Evolutionary conservation across 306 rosid genomes (phyloP), one percentile per base, ranked within the genome.

Genomic region (Crotalaria pallida): DNA sequence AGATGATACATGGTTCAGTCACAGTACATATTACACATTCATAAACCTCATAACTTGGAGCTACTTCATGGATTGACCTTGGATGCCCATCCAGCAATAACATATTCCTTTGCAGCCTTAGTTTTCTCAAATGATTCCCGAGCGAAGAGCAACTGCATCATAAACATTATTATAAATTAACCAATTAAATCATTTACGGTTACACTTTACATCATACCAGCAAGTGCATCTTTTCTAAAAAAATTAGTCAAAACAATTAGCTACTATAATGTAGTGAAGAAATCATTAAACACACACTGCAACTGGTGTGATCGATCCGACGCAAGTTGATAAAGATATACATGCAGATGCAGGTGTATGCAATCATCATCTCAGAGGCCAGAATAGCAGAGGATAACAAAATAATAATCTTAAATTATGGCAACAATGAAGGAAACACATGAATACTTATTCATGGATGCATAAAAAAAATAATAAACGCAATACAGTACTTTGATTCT

Each of bases 51-150:
- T 50, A 72, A 17, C 38, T 76, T 73, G 17, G 53, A 77, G 75
- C 71, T 55, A 49, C 60, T 84, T 88, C 89, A 89, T 51, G 96
- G 77, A 80, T 91, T 89, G 53, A 95, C 96, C 81, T 95, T 95
- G 3, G 90, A 87, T 38, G 56, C 83, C 99, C 99, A 94, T 71
- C 97, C 97, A 6, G 99, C 96, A 69, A 91, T 84, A 2, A 95
- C 72, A 52, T 86, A 36, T 29, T 95, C 82, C 59, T 83, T 67
- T 17, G 74, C 74, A 9, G 88, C 47, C 75, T 73, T 85, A 43
- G 96, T 95, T 80, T 85, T 91, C 89, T 70, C 16, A 67, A 88
- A 88, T 18, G 96, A 85, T 45, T 88, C 91, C 67, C 84, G 77
- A 22, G 92, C 44, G 79, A 85, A 87, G 2, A 87, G 81, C 82